Evolutionary conservation across 306 rosid genomes (phyloP).

Genomic region (Cicer bijugum): DNA sequence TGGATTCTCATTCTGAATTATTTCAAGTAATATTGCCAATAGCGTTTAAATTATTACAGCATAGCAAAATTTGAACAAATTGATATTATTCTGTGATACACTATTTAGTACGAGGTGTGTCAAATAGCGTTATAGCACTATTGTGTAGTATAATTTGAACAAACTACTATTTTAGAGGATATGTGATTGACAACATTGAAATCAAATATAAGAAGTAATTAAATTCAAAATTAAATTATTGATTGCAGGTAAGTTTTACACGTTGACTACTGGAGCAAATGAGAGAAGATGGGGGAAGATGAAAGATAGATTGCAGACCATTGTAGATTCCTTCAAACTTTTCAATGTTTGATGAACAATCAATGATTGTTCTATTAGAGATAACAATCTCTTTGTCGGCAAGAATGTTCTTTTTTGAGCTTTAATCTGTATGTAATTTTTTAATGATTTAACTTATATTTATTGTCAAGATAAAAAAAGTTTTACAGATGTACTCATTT

Average conservation of each 20-base stretch:
- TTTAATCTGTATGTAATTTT: slow-evolving; percentile 6
- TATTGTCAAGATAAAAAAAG: too few species aligned
- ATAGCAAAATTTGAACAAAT: too few species aligned
- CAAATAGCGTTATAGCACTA: too few species aligned
- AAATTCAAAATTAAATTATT: background rate
- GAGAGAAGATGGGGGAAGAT: slow-evolving; percentile 97
- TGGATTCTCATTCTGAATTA: slow-evolving; percentile 24
- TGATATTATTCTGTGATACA: too few species aligned
- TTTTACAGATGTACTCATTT: too few species aligned
- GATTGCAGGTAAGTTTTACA: slow-evolving; percentile 87
- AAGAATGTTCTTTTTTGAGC: slow-evolving; percentile 46
- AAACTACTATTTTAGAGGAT: too few species aligned
- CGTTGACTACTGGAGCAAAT: slow-evolving; percentile 84
- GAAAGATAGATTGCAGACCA: slow-evolving; percentile 79
- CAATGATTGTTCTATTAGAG: slow-evolving; percentile 20
- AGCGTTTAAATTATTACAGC: too few species aligned
- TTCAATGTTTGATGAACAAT: slow-evolving; percentile 54
- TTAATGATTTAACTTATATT: too few species aligned
- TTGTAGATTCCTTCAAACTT: slow-evolving; percentile 79
- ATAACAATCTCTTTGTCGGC: slow-evolving; percentile 42
- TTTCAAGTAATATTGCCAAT: too few species aligned
- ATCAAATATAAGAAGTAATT: slow-evolving; percentile 8
- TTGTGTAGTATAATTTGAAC: too few species aligned
- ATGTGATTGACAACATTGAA: too few species aligned
- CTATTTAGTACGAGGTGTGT: too few species aligned